Evolutionary conservation across 1,284 basidiomycete species (phyloP), one percentile per base, ranked within the genome.

Genomic region (Trichosporon sp.): DNA sequence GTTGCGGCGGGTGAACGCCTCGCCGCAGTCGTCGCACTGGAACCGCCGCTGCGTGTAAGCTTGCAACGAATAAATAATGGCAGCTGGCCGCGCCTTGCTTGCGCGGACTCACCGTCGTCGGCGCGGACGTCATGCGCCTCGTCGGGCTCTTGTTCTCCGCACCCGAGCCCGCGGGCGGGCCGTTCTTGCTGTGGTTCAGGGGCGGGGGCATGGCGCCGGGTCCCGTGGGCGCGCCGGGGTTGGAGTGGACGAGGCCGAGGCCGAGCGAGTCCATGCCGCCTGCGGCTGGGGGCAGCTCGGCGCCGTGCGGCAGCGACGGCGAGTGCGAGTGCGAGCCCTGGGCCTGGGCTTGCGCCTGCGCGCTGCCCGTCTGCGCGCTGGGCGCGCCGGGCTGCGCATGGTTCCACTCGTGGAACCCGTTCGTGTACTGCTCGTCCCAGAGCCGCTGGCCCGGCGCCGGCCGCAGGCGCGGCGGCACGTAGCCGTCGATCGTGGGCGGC

Each of bases 1-100:
- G 64, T 73, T 73, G 5, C 70, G 60, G 18, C 72, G 70, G 1
- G 72, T 73, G 32, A 73, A 73, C 0, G 72, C 70, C 63, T 73
- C 72, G 6, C 42, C 23, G 60, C 72, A 73, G 56, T 73, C 72
- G 8, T 70, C 68, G 32, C 72, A 73, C 7, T 65, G 64, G 34
- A 70, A 73, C 4, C 70, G 62, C 8, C 72, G 65, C 64, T 67
- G 34, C 3, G 13, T 23, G 60, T 69, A 27, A 69, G 68, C 32
- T 51, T 44, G 4, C 42, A 6, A 29, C 23, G 4, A 53, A 15
- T 3, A 25, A 23, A 23, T 3, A 4, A 3, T 23, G 9, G 2
- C 51, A 42, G 38, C 38, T 42, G 38, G 7, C 38, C 13, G 38
- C 38, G 15, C 18, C 27, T 42, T 25, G 35, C 15, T 38, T 32